These are phyloP conservation scores for Pilaira anomala DNA, from an alignment of 192 early-diverging fungal species.

Conservation along the genomic window DNA sequence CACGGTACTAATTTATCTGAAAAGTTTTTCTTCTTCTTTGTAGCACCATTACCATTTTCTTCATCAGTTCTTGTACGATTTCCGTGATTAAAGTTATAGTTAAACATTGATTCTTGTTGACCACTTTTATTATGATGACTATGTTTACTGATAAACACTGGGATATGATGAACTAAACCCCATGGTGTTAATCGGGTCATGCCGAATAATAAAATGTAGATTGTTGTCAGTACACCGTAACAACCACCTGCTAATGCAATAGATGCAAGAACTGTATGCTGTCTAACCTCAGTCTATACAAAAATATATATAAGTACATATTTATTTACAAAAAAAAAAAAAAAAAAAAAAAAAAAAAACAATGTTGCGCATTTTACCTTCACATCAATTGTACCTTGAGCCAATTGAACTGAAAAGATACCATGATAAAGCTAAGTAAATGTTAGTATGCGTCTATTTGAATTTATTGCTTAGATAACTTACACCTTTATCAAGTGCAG, in stretches of 20 bases:
- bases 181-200: slow-evolving; percentile 28
- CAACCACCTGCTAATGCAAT: slow-evolving; percentile 30
- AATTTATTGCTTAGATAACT: background rate
- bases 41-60: background rate
- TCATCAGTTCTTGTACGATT: background rate
- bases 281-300: slow-evolving; percentile 29
- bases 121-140: background rate
- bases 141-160: slow-evolving; percentile 17
- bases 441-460: background rate
- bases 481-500: background rate
- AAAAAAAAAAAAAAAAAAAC: no score
- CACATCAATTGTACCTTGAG: slow-evolving; percentile 15
- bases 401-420: slow-evolving; percentile 13
- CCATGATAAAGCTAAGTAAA: slow-evolving; percentile 18
- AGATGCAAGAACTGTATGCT: slow-evolving; percentile 21
- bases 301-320: background rate
- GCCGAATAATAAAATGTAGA: slow-evolving; percentile 29
- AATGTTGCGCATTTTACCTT: background rate
- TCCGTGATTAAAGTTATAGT: no score
- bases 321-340: slow-evolving; percentile 2
- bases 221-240: slow-evolving; percentile 23
- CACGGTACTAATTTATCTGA: background rate
- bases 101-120: no score
- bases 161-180: slow-evolving; percentile 27
- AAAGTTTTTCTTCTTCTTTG: background rate